Percentiles rank a stretch among this genome's conserved stretches.
Conservation (phyloP, 352 stramenopile genomes). For the Phytophthora constricta region DNA sequence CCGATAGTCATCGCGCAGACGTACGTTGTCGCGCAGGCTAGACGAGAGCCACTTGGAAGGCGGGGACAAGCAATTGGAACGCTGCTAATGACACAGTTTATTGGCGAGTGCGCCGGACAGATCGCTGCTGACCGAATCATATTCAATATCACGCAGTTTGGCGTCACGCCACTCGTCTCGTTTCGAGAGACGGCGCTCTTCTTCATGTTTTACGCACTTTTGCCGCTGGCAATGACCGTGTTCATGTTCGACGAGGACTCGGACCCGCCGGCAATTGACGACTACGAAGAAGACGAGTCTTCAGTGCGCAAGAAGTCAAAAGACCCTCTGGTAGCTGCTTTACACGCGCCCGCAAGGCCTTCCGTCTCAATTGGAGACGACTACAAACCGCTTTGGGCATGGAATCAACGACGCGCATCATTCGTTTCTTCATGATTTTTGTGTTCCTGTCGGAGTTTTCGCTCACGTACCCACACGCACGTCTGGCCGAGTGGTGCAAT, state of each 20-base stretch:
- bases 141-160: constrained; percentile 56
- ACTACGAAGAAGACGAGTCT: constrained; percentile 22
- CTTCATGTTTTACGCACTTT: constrained; percentile 52
- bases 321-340: constrained; percentile 12
- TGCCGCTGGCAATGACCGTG: constrained; percentile 43
- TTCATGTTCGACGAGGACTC: constrained; percentile 52
- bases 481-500: constrained; percentile 51
- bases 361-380: constrained; percentile 26
- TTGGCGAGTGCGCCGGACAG: constrained; percentile 55
- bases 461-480: constrained; percentile 52
- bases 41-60: constrained; percentile 41
- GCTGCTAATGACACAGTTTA: constrained; percentile 58
- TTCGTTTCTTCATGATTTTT: constrained; percentile 67
- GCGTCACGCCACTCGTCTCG: constrained; percentile 48
- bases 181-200: constrained; percentile 59
- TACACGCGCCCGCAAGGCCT: not conserved
- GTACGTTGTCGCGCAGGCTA: constrained; percentile 68
- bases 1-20: constrained; percentile 56
- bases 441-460: constrained; percentile 68
- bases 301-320: constrained; percentile 2
- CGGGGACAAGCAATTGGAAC: constrained; percentile 51
- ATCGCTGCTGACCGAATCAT: constrained; percentile 53
- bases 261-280: constrained; percentile 36
- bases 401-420: constrained; percentile 48
- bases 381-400: constrained; percentile 41